Evolutionary conservation across 2,329 filamentous ascomycete species (phyloP).

Genomic region (Lojkania enalia): DNA sequence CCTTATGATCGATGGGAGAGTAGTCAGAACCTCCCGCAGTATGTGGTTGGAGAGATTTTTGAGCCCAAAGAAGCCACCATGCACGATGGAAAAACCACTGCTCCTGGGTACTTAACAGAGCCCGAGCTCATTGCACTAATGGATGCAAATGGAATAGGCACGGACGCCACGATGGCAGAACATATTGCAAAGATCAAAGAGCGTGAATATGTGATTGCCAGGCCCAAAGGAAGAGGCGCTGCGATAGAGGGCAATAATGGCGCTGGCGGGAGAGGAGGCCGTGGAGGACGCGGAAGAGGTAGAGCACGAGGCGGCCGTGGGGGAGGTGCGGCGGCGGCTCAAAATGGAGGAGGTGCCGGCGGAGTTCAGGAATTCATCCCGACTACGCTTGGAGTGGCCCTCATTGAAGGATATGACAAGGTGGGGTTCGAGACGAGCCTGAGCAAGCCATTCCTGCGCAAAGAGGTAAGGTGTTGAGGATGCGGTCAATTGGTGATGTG

Average conservation of each 20-base stretch:
- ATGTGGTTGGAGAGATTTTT: conserved; percentile 78
- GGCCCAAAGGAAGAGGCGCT: conserved; percentile 50
- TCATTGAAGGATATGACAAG: conserved; percentile 92
- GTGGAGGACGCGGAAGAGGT: conserved; percentile 46
- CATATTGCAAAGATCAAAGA: conserved; percentile 96
- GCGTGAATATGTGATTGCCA: conserved; percentile 78
- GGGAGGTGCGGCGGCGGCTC: conserved; percentile 46
- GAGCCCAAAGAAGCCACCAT: conserved; percentile 88
- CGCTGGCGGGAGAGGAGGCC: conserved; percentile 47
- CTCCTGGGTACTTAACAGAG: conserved; percentile 88
- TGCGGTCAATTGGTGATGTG: conserved; percentile 6
- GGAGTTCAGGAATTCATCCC: conserved; percentile 86
- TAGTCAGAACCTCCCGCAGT: conserved; percentile 78
- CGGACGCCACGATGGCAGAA: conserved; percentile 98
- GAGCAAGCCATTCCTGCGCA: conserved; percentile 92
- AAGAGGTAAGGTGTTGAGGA: conserved; percentile 61
- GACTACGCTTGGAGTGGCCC: conserved; percentile 83
- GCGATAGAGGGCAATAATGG: conserved; percentile 42
- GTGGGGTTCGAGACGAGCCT: conserved; percentile 92
- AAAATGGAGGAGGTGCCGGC: conserved; percentile 46
- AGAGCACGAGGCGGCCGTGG: conserved; percentile 53
- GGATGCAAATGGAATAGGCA: conserved; percentile 98
- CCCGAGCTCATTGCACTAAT: conserved; percentile 94
- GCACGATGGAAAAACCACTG: conserved; percentile 83
- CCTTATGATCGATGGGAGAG: conserved; percentile 96